Base-by-base conservation (phyloP, 257 asterid genomes). In the Plantago major region DNA sequence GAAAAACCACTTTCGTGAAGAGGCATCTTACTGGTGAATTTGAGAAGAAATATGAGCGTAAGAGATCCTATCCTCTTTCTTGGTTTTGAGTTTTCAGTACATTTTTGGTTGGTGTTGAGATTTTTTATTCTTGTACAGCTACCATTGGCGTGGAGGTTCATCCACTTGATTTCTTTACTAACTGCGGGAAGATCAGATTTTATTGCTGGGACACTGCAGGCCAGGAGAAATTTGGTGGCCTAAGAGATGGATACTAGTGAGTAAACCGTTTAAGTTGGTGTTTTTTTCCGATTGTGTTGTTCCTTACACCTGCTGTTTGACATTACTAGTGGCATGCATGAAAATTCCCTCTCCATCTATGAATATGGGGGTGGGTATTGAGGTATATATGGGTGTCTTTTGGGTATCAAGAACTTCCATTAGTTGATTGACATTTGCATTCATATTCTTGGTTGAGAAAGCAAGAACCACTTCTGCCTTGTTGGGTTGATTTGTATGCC, bases 141-240 rank as follows among this genome's bases (percentile, higher is more conserved):
- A 89, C 96, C 11, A 89, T 89, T 69, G 95, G 96, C 42, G 96
- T 89, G 52, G 96, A 89, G 73, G 96, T 89, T 42, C 96, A 89
- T 64, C 97, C 97, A 6, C 67, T 89, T 42, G 97, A 89, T 74
- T 89, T 89, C 81, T 76, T 65, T 70, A 89, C 95, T 9, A 86
- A 84, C 73, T 84, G 94, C 12, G 97, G 97, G 47, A 86, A 86
- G 59, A 71, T 89, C 43, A 71, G 95, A 46, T 89, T 86, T 60
- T 89, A 89, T 54, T 89, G 97, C 77, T 89, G 97, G 95, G 97
- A 89, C 60, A 89, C 97, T 2, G 97, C 97, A 75, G 97, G 97
- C 2, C 97, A 89, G 74, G 97, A 88, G 80, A 89, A 86, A 49
- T 89, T 89, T 67, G 97, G 95, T 26, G 97, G 97, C n/a, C 94